Evolutionary conservation across 2,329 filamentous ascomycete genomes (phyloP).

Genomic region (Stenocarpella maydis): DNA sequence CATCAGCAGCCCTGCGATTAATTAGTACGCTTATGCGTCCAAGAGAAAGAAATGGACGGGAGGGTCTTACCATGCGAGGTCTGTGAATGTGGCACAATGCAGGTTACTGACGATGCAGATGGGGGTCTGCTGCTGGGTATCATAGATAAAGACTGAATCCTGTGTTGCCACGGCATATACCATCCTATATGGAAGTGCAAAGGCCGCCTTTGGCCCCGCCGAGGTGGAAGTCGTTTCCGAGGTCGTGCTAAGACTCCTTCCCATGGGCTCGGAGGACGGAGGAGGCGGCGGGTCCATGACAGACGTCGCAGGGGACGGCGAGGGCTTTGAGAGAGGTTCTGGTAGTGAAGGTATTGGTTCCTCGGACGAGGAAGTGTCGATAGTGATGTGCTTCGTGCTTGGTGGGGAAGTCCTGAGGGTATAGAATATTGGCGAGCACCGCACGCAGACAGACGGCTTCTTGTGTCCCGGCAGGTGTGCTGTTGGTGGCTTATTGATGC

Average conservation of each 20-base stretch:
- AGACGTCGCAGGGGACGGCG: constrained; percentile 62
- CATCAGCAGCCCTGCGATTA: constrained; percentile 56
- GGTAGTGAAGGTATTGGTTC: constrained; percentile 85
- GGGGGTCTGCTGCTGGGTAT: constrained; percentile 95
- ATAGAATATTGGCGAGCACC: constrained; percentile 91
- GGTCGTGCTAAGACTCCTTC: constrained; percentile 53
- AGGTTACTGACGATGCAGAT: constrained; percentile 95
- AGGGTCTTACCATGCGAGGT: constrained; percentile 84
- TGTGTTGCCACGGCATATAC: constrained; percentile 97
- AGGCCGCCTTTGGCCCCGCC: constrained; percentile 73
- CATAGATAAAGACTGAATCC: constrained; percentile 92
- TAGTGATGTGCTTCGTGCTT: constrained; percentile 86
- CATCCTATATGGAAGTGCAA: constrained; percentile 89
- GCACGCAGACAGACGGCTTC: constrained; percentile 95
- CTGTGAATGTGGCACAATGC: constrained; percentile 97
- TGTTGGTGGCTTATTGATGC: constrained; percentile 95
- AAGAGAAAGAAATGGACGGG: neutral
- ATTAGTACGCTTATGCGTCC: constrained; percentile 40
- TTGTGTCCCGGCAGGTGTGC: constrained; percentile 96
- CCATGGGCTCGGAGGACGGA: constrained; percentile 61
- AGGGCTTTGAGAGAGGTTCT: constrained; percentile 76
- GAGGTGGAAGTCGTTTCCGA: constrained; percentile 57
- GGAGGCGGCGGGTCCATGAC: constrained; percentile 78
- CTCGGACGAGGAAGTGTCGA: constrained; percentile 90
- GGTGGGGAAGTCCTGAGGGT: constrained; percentile 74